Evolutionary conservation across 345 rosid species (phyloP).

Genomic region (Syzygium jambos): DNA sequence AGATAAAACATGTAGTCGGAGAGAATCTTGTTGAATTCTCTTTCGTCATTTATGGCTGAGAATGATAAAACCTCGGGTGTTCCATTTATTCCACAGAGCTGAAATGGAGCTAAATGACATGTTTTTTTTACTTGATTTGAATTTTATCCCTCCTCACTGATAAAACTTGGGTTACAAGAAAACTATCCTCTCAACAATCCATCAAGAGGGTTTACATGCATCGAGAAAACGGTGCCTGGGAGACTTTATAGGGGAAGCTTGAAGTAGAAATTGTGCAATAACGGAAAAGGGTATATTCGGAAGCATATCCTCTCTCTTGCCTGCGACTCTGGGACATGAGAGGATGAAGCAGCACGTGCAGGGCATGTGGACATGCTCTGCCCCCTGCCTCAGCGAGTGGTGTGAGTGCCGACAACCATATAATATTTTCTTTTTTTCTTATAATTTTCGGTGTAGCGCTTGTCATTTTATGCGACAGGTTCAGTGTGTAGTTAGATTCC

Average conservation of each 20-base stretch:
- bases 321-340: not conserved
- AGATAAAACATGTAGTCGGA: not conserved
- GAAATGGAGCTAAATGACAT: not conserved
- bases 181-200: not conserved
- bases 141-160: not conserved
- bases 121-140: not conserved
- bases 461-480: too few species aligned
- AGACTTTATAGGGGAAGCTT: too few species aligned
- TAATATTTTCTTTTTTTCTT: too few species aligned
- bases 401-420: too few species aligned
- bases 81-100: not conserved
- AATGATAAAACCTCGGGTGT: accelerated
- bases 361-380: too few species aligned
- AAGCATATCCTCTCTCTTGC: not conserved
- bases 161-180: not conserved
- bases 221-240: not conserved
- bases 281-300: too few species aligned
- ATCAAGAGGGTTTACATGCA: not conserved
- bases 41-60: not conserved
- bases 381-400: too few species aligned
- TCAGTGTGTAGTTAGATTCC: too few species aligned
- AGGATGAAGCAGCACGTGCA: too few species aligned
- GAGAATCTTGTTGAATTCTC: not conserved
- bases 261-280: too few species aligned
- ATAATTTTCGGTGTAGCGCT: too few species aligned